Base-by-base conservation (phyloP, 1,139 yeast genomes). In the Williopsis jadinii region DNA sequence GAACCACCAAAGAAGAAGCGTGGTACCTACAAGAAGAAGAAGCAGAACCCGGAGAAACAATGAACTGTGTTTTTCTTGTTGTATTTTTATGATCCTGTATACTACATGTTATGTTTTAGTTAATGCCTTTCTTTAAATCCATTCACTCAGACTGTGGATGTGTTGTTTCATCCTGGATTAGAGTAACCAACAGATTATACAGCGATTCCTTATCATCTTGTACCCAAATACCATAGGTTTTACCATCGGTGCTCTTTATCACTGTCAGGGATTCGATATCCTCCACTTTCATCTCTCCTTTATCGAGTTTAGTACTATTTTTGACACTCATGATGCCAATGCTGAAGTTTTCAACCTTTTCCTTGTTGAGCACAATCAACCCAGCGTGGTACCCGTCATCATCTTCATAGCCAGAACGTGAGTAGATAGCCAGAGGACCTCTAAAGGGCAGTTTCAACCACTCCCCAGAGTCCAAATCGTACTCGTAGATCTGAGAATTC, bases 211-310 rank as follows among this genome's bases (percentile, higher is more conserved):
- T 69, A 54, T 88, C 96, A 47, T 84, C 80, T 58, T 84, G 88
- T 19, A 88, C 73, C 97, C 97, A 90, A 43, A 90, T 68, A 1
- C 97, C 97, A 59, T 77, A 88, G 42, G 88, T 84, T 38, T 82
- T 87, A 11, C 87, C 94, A 41, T 79, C 69, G 35, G 83, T 65
- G 50, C 82, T 83, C 59, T 84, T 84, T 28, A 88, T 76, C 57
- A 90, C 88, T 39, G 90, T 78, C 55, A 88, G 73, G 38, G 84
- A 84, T 49, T 83, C 95, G 53, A 84, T 84, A 47, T 81, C 70
- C 51, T 85, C 95, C 33, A 83, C 83, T 41, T 82, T 84, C 78
- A 87, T 78, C 31, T 77, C 74, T 5, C 73, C 70, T 45, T 64
- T 64, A 41, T 67, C 77, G 46, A 60, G 69, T 28, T 55, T 52